A percentile compares a stretch with the other conserved stretches of the same genome.
phyloP scores from a whole-genome alignment of 2,329 filamentous ascomycete genomes.

The Alternaria consortialis region DNA sequence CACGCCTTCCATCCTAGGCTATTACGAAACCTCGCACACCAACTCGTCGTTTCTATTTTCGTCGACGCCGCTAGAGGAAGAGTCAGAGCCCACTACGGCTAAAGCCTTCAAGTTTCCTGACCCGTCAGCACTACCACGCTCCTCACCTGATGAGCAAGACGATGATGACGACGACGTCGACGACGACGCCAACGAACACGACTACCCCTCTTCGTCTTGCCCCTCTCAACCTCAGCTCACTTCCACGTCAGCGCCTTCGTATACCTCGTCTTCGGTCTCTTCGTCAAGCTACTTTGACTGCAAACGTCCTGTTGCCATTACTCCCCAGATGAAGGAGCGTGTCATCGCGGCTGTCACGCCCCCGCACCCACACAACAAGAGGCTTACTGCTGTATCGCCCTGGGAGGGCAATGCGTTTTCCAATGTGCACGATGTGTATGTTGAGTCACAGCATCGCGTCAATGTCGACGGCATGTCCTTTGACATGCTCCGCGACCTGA shows the following conservation, averaged over 20 bases:
- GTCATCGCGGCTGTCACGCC: slow-evolving; percentile 46
- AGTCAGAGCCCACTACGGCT: slow-evolving; percentile 30
- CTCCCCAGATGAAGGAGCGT: slow-evolving; percentile 36
- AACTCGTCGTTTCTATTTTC: slow-evolving; percentile 44
- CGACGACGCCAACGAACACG: slow-evolving; percentile 22
- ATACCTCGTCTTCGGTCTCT: slow-evolving; percentile 35
- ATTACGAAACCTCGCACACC: slow-evolving; percentile 38
- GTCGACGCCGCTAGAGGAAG: slow-evolving; percentile 38
- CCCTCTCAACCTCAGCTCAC: slow-evolving; percentile 40
- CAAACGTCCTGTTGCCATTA: slow-evolving; percentile 36
- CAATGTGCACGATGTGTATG: slow-evolving; percentile 43
- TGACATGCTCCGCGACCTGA: slow-evolving; percentile 45
- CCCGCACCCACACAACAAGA: slow-evolving; percentile 26
- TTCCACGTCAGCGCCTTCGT: slow-evolving; percentile 45
- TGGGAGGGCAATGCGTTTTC: slow-evolving; percentile 43
- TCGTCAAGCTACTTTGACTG: slow-evolving; percentile 47
- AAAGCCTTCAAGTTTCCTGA: slow-evolving; percentile 35
- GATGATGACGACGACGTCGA: slow-evolving; percentile 25
- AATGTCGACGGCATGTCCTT: slow-evolving; percentile 49
- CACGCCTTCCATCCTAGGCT: slow-evolving; percentile 42
- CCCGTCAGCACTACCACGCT: slow-evolving; percentile 20
- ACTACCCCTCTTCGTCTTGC: slow-evolving; percentile 28
- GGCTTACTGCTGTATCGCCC: slow-evolving; percentile 43
- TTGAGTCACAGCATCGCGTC: slow-evolving; percentile 46
- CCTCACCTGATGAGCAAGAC: slow-evolving; percentile 21